Conservation (phyloP, 1,139 yeast species). For the Blastobotrys indianensis region DNA sequence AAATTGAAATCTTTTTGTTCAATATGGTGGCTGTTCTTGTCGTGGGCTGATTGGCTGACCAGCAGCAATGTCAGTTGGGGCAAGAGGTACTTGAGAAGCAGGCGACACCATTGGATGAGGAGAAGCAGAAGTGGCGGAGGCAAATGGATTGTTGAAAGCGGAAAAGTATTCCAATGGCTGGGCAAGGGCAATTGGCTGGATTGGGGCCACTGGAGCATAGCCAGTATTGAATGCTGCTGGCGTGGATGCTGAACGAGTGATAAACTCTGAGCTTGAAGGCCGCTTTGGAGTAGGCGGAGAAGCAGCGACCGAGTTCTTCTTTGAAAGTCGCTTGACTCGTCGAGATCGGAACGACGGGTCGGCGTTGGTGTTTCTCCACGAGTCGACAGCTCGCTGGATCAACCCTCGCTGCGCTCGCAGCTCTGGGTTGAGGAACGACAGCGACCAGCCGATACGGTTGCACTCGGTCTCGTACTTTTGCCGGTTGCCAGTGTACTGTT, state of each 20-base stretch:
- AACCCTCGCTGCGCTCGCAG: slow-evolving; percentile 40
- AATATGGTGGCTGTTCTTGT: too few species aligned
- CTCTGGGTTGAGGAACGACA: slow-evolving; percentile 38
- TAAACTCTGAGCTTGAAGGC: neutral
- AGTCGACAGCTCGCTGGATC: slow-evolving; percentile 46
- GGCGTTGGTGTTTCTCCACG: slow-evolving; percentile 43
- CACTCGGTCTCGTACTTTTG: slow-evolving; percentile 42
- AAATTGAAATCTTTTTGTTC: too few species aligned
- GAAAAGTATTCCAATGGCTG: slow-evolving; percentile 1
- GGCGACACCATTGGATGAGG: too few species aligned
- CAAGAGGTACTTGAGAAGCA: neutral
- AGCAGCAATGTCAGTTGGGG: too few species aligned
- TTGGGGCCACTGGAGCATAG: slow-evolving; percentile 3
- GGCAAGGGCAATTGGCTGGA: slow-evolving; percentile 5
- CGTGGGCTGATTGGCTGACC: too few species aligned
- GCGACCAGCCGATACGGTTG: slow-evolving; percentile 43
- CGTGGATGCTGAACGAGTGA: slow-evolving; percentile 1
- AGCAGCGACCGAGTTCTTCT: slow-evolving; percentile 12
- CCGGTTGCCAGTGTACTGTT: slow-evolving; percentile 41
- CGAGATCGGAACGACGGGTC: slow-evolving; percentile 40
- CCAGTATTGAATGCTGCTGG: slow-evolving; percentile 1
- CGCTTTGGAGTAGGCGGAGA: neutral
- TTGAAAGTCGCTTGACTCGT: slow-evolving; percentile 33
- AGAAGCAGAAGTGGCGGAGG: too few species aligned
- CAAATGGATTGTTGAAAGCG: slow-evolving; percentile 14